These are phyloP conservation scores for Stentor coeruleus DNA, from an alignment of 73 alveolate genomes.

Conservation along the genomic window DNA sequence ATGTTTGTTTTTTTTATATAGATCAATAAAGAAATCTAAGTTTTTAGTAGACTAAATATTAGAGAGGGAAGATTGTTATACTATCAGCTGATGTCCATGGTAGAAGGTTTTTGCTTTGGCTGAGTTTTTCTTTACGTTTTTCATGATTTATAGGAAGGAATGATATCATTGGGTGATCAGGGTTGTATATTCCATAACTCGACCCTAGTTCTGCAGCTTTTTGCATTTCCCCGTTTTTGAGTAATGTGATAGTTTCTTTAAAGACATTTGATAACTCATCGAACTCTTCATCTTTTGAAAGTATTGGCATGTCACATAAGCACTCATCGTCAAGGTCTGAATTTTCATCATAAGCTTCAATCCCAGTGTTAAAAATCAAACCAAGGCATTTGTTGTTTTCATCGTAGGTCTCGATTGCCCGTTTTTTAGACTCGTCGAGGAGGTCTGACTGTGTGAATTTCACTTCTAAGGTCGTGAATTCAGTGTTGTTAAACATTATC, in stretches of 20 bases:
- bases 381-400: conserved; percentile 23
- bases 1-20: no score
- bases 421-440: conserved; percentile 7
- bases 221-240: neutral
- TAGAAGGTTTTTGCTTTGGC: neutral
- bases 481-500: conserved; percentile 1
- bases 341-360: neutral
- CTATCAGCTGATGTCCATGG: conserved; percentile 27
- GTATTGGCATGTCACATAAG: neutral
- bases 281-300: neutral
- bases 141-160: neutral
- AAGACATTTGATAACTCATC: neutral
- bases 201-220: neutral
- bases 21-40: no score
- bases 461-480: conserved; percentile 10
- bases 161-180: neutral
- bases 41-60: no score
- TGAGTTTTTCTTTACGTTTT: neutral
- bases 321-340: conserved; percentile 13
- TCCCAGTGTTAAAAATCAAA: neutral
- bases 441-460: conserved; percentile 17
- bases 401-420: neutral
- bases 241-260: neutral
- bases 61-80: conserved; percentile 20
- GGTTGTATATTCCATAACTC: neutral